These are phyloP conservation scores for Powellomyces hirtus DNA, from an alignment of 192 early-diverging fungal genomes.

Conservation along the genomic window DNA sequence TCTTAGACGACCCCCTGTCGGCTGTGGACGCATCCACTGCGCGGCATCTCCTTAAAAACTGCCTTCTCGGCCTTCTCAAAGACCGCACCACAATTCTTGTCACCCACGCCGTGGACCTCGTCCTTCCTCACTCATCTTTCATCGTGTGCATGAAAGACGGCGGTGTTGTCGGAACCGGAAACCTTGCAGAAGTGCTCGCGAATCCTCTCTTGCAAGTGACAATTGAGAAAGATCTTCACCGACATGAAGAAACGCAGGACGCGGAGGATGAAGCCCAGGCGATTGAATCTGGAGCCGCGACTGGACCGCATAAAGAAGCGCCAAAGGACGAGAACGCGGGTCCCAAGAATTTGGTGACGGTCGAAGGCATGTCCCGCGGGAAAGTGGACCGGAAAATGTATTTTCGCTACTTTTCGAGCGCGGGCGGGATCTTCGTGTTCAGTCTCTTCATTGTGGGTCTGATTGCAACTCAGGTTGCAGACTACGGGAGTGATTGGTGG, in stretches of 20 bases:
- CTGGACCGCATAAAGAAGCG: neutral
- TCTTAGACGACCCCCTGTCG: constrained; percentile 80
- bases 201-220: constrained; percentile 1
- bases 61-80: constrained; percentile 65
- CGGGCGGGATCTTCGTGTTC: constrained; percentile 39
- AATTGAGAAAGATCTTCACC: neutral
- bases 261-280: neutral
- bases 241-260: neutral
- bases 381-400: constrained; percentile 39
- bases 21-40: constrained; percentile 91
- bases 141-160: constrained; percentile 32
- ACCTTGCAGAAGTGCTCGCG: neutral
- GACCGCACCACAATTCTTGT: constrained; percentile 78
- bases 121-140: constrained; percentile 23
- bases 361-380: constrained; percentile 39
- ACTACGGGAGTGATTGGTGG: neutral
- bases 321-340: neutral
- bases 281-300: constrained; percentile 1
- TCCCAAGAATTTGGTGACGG: constrained; percentile 35
- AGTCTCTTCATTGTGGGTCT: constrained; percentile 14
- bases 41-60: constrained; percentile 73
- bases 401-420: constrained; percentile 33
- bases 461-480: neutral
- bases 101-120: constrained; percentile 61
- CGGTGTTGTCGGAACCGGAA: neutral